Evolutionary conservation across 2,329 filamentous ascomycete species (phyloP), one percentile per base, ranked within the genome.

Genomic region (Sclerotinia subarctica): DNA sequence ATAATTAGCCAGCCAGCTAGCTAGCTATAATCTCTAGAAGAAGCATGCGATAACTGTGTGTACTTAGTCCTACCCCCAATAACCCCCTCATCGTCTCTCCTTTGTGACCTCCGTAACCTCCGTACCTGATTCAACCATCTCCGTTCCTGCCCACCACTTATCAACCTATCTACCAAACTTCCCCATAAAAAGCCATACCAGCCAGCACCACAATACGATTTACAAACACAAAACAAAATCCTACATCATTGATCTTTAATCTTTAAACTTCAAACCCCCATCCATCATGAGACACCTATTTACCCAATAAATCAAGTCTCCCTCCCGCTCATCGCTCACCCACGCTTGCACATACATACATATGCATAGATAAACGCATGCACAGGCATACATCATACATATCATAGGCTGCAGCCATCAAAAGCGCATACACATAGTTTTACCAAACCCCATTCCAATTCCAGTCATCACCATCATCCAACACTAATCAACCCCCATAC

Each of bases 281-380:
- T 54, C 44, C 29, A 56, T 56, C 32, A 62, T 24, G 46, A 62
- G 58, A 62, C 57, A 5, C 26, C 44, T 47, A 47, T 44, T 26
- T 32, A 49, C 29, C 52, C 58, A 62, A 26, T 19, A 35, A 62
- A 15, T 47, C 8, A 5, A 32, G 19, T 15, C n/a, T 26, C n/a
- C 44, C 44, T 29, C 44, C 44, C 3, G 32, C 2, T 35, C 38
- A 42, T 29, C 49, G 32, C 5, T 35, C 38, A 42, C 19, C 49
- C 5, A 52, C 13, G 0, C 21, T 24, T 13, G n/a, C 24, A 52
- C 15, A 24, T 24, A 26, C 44, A 49, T 19, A n/a, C 21, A 49
- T 26, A 26, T 38, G 32, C 59, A 51, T 8, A 24, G 29, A 54
- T 32, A 21, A 26, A 54, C 35, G 46, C 47, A 53, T 53, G 49